These are phyloP conservation scores for Rhizomucor pusillus DNA, from an alignment of 371 early-diverging fungal species.

Conservation along the genomic window DNA sequence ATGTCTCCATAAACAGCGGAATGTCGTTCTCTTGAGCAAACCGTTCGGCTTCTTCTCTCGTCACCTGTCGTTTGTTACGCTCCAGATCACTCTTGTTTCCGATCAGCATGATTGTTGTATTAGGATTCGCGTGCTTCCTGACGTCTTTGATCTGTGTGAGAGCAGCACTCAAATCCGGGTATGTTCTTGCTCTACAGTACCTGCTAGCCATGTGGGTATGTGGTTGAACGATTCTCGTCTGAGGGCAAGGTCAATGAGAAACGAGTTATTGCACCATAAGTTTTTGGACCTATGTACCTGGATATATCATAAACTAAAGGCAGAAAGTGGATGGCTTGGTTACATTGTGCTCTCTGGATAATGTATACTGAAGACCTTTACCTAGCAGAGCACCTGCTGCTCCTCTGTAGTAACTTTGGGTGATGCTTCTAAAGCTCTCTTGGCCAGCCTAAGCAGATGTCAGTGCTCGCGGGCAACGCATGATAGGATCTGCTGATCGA, in stretches of 20 bases:
- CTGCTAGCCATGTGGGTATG: constrained; percentile 91
- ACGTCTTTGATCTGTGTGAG: constrained; percentile 45
- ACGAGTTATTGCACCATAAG: too few relatives aligned
- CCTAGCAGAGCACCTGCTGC: constrained; percentile 83
- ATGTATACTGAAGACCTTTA: not conserved
- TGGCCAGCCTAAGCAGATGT: constrained; percentile 73
- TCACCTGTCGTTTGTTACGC: constrained; percentile 72
- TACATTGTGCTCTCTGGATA: too few relatives aligned
- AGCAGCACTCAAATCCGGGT: not conserved
- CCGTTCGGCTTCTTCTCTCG: constrained; percentile 83
- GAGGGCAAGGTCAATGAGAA: not conserved
- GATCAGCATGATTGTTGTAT: constrained; percentile 88
- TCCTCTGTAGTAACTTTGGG: constrained; percentile 96
- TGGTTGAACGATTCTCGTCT: constrained; percentile 87
- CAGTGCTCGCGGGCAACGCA: constrained; percentile 28
- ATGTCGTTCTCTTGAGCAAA: constrained; percentile 88
- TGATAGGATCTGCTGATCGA: not conserved
- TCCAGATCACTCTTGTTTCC: constrained; percentile 94
- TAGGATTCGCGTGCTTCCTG: constrained; percentile 84
- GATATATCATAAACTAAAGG: constrained; percentile 77
- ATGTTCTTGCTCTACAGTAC: constrained; percentile 22
- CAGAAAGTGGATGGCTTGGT: not conserved
- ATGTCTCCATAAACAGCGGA: constrained; percentile 86
- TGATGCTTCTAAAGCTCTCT: constrained; percentile 95
- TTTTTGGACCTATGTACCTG: too few relatives aligned